Base-by-base conservation (phyloP, 257 asterid genomes). In the Petrea volubilis region DNA sequence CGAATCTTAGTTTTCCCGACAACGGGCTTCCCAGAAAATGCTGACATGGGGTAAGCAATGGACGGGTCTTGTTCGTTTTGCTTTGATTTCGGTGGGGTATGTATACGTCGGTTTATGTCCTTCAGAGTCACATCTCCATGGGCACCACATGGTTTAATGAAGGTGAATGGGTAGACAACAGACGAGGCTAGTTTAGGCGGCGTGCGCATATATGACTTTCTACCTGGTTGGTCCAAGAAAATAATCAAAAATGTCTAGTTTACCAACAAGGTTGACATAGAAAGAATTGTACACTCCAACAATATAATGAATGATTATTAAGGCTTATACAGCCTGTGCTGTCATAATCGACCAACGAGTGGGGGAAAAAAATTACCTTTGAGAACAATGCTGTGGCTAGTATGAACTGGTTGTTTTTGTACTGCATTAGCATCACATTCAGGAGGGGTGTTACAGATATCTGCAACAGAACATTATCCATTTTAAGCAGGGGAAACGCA, bases 11-110 rank as follows among this genome's bases (percentile, higher is more conserved):
- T 93, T 82, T 90, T 93, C 47, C 96, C 97, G 9, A 93, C 92
- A 0, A 93, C 97, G 5, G 96, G 98, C 52, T 90, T 94, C 73
- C 98, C 98, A 0, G 97, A 91, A 77, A 94, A 87, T 38, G 96
- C 96, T 17, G 99, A 91, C 44, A 78, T 89, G 20, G 91, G 96
- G 56, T 67, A 89, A 63, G 86, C 31, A 74, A 51, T 82, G 4
- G 74, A 44, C 10, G 80, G 79, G 9, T 85, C 93, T 33, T 80
- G 86, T 33, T 74, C 77, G 57, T 71, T 68, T 71, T 81, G 82
- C 70, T 74, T 81, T 23, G 86, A 49, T 70, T 84, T 85, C 15
- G 90, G 83, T 29, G 99, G 97, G 64, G 83, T 79, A 15, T 63
- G 94, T 67, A 94, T 82, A 61, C 84, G 71, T 70, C 73, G 96